These are phyloP conservation scores for Mycena crocata DNA, from an alignment of 768 basidiomycete species.

Conservation along the genomic window DNA sequence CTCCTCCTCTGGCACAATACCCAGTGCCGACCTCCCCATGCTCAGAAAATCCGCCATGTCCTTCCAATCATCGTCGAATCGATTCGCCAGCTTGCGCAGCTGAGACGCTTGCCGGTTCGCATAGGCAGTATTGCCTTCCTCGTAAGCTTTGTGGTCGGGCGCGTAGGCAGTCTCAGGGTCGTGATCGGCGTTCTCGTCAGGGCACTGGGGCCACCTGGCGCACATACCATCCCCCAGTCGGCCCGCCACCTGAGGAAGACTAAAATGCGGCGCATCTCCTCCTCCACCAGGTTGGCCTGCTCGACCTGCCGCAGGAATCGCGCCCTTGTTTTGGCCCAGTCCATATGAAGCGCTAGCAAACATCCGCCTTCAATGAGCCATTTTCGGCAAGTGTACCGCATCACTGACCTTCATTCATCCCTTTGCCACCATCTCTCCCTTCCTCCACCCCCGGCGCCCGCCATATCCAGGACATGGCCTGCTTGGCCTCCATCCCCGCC, in stretches of 20 bases:
- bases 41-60: background rate
- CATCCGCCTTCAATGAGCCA: background rate
- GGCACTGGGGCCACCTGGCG: background rate
- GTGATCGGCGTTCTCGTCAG: background rate
- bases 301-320: background rate
- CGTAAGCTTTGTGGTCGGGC: background rate
- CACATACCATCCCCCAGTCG: background rate
- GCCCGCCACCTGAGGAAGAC: background rate
- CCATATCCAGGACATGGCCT: slow-evolving; percentile 9
- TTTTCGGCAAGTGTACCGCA: background rate
- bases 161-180: background rate
- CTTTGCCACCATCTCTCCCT: background rate
- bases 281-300: background rate
- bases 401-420: background rate
- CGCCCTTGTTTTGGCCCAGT: background rate
- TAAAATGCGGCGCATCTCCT: background rate
- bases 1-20: background rate
- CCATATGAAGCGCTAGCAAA: background rate
- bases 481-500: too few relatives aligned
- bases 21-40: background rate
- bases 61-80: background rate
- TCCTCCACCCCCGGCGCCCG: slow-evolving; percentile 1
- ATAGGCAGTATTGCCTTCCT: background rate
- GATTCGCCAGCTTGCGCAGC: background rate
- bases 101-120: background rate